phyloP scores from a whole-genome alignment of 1,139 yeast genomes.

The Candida anutae region DNA sequence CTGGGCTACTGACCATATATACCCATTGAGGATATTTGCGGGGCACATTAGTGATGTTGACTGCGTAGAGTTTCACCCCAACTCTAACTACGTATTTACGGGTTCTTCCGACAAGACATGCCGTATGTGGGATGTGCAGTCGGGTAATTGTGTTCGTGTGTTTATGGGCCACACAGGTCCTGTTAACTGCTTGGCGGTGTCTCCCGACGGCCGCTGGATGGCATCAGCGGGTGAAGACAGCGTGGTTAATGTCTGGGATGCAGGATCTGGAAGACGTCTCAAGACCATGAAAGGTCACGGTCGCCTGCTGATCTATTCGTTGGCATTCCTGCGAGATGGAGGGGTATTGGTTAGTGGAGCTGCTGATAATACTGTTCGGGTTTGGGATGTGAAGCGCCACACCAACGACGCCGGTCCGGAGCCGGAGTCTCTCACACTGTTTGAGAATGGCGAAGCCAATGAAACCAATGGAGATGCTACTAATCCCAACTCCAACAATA shows the following conservation, averaged over 20 bases:
- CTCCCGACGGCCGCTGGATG: slow-evolving; percentile 96
- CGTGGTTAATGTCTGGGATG: slow-evolving; percentile 86
- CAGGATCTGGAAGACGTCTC: slow-evolving; percentile 80
- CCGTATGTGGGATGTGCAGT: slow-evolving; percentile 94
- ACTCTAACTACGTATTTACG: slow-evolving; percentile 86
- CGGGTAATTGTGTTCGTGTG: slow-evolving; percentile 87
- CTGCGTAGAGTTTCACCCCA: slow-evolving; percentile 92
- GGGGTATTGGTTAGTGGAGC: slow-evolving; percentile 87
- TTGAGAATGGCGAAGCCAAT: slow-evolving; percentile 9
- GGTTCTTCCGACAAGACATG: slow-evolving; percentile 95
- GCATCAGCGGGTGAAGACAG: slow-evolving; percentile 96
- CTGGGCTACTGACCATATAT: slow-evolving; percentile 98
- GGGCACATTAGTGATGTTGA: slow-evolving; percentile 98
- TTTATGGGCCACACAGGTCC: slow-evolving; percentile 93
- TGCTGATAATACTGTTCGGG: slow-evolving; percentile 87
- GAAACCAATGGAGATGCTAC: slow-evolving; percentile 9
- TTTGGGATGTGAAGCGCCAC: slow-evolving; percentile 89
- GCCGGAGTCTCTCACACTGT: slow-evolving; percentile 59
- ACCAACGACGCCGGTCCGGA: slow-evolving; percentile 75
- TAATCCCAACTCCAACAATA: slow-evolving; percentile 4
- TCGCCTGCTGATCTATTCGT: slow-evolving; percentile 73
- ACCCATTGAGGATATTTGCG: slow-evolving; percentile 91
- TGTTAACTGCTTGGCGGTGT: slow-evolving; percentile 74
- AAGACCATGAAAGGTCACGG: slow-evolving; percentile 91
- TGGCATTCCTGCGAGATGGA: slow-evolving; percentile 83